Base-by-base conservation (phyloP, 2,329 filamentous ascomycete genomes). In the Mycosphaerella sp. region DNA sequence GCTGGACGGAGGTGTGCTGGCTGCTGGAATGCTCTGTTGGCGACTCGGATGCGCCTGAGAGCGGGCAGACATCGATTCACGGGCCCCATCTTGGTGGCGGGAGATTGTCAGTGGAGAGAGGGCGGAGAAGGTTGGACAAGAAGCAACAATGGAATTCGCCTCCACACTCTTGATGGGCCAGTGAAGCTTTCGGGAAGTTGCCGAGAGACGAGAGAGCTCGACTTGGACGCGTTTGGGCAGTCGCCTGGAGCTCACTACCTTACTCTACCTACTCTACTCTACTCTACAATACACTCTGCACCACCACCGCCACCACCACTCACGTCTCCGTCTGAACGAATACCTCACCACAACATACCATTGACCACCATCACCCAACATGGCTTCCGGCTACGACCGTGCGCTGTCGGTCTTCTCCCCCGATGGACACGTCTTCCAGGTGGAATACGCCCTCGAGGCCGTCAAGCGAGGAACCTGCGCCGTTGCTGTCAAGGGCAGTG, bases 381-480 rank as follows among this genome's bases (percentile, higher is more conserved):
- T 94, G 88, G 86, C 89, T 73, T 95, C 90, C 66, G 91, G 91
- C 75, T 98, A 98, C 77, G 93, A 98, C 78, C 87, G 93, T 86
- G 93, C 91, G 75, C 85, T 97, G 73, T 97, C 91, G 76, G 90
- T 95, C 70, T 96, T 96, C 68, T 97, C 91, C 81, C 93, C 93
- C 67, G 93, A 98, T 75, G 93, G 93, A 74, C 93, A 98, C 78
- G 93, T 98, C 66, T 98, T 98, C 77, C 93, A 98, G 75, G 93
- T 98, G 67, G 93, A 98, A 80, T 98, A 98, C 81, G 93, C 93
- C 50, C 86, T 95, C 62, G 93, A 98, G 76, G 93, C 93, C 62
- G 93, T 98, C 62, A 98, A 98, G 80, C 78, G 93, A 89, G 93
- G 91, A 93, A 98, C 93, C 66, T 98, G 93, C 75, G 93, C 94